Conservation (phyloP, 2,329 filamentous ascomycete genomes). For the Sporothrix brasiliensis region DNA sequence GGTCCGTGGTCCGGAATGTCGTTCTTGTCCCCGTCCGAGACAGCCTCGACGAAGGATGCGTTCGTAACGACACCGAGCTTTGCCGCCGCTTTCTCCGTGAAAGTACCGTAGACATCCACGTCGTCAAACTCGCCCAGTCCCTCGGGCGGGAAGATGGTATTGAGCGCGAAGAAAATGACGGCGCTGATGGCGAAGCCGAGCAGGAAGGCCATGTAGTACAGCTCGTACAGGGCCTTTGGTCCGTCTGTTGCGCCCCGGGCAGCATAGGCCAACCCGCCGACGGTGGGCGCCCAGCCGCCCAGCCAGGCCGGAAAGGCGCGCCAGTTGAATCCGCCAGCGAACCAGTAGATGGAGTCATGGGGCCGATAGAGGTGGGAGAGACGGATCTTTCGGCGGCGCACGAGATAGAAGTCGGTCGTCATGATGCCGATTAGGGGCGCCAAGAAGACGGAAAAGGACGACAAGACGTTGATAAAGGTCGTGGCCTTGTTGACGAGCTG, state of each 20-base stretch:
- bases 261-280: slow-evolving; percentile 39
- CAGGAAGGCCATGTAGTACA: slow-evolving; percentile 1
- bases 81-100: not conserved
- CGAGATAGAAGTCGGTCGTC: slow-evolving; percentile 37
- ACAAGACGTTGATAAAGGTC: slow-evolving; percentile 53
- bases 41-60: not conserved
- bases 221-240: not conserved
- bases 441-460: slow-evolving; percentile 43
- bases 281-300: slow-evolving; percentile 45
- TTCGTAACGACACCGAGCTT: not conserved
- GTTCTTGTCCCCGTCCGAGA: not conserved
- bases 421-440: slow-evolving; percentile 35
- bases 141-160: not conserved
- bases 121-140: not conserved
- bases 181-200: slow-evolving; percentile 4
- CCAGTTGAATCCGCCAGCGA: slow-evolving; percentile 47
- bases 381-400: slow-evolving; percentile 43
- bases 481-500: slow-evolving; percentile 51
- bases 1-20: not conserved
- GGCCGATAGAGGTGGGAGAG: slow-evolving; percentile 44
- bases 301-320: slow-evolving; percentile 46
- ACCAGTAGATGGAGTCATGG: slow-evolving; percentile 48
- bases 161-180: not conserved
- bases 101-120: not conserved
- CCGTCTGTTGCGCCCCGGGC: not conserved